Base-by-base conservation (phyloP, 1,284 basidiomycete genomes). In the Ganoderma sinense region DNA sequence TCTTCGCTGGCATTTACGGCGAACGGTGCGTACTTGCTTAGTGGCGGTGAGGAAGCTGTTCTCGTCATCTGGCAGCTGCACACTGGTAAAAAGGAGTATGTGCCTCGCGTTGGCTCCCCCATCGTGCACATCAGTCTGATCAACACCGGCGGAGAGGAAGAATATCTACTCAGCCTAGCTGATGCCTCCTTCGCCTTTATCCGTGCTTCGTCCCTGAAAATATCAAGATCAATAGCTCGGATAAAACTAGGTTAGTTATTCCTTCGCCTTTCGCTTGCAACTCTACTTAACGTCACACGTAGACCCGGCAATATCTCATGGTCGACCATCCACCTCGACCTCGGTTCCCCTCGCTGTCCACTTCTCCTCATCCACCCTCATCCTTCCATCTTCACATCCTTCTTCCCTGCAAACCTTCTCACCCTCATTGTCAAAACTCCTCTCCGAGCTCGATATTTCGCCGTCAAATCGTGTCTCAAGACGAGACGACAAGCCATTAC, bases 31-130 rank as follows among this genome's bases (percentile, higher is more conserved):
- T 97, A 98, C 79, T 84, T 99, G 26, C 83, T 99, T 61, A 98
- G 95, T 66, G 98, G 97, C 74, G 98, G 98, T 58, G 96, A 99
- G 80, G 98, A 99, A 81, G 90, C 94, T 43, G 97, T 98, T 0
- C 83, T 99, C 10, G 97, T 99, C 31, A 91, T 98, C 67, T 99
- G 98, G 98, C 95, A 97, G 77, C 79, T 98, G 48, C 91, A 95
- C 73, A 90, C 91, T 0, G 93, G 94, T 18, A 94, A 91, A 81
- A 91, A 91, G 78, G 95, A 97, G 80, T 99, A 95, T 78, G 90
- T 99, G 4, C 97, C 98, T 41, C 91, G 98, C 62, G 88, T 99
- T 2, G 97, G 97, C 18, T 94, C 96, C 0, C 91, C 96, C 3
- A 95, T 96, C 67, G 87, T 91, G 69, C 92, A 90, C 33, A 86